phyloP scores from a whole-genome alignment of 2,329 filamentous ascomycete genomes.

The Neopestalotiopsis rosae region DNA sequence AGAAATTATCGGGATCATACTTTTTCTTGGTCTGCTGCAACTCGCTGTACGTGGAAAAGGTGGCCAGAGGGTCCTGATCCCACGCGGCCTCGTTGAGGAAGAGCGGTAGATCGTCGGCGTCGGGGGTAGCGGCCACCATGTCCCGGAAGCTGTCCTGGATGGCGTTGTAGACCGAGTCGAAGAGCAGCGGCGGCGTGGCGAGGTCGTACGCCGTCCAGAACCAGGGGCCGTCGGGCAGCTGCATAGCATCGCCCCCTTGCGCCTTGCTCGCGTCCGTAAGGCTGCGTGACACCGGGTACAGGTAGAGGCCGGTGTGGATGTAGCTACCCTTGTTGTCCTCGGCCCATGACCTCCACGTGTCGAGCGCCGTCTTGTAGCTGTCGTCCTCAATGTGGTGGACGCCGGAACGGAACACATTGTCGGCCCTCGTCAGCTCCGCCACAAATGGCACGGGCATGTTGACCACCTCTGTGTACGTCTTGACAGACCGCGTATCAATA shows the following conservation, averaged over 20 bases:
- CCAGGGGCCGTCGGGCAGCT: constrained; percentile 40
- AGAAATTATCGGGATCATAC: constrained; percentile 42
- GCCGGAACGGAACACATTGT: constrained; percentile 40
- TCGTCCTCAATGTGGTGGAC: constrained; percentile 34
- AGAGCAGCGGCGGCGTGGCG: constrained; percentile 30
- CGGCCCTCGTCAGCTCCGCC: constrained; percentile 34
- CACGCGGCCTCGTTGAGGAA: constrained; percentile 35
- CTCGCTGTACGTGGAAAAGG: constrained; percentile 37
- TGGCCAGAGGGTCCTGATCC: constrained; percentile 33
- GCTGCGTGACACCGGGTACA: constrained; percentile 35
- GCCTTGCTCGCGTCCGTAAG: constrained; percentile 38
- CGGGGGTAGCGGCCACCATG: constrained; percentile 34
- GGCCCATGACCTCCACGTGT: constrained; percentile 36
- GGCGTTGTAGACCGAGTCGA: constrained; percentile 29
- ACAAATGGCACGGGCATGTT: constrained; percentile 38
- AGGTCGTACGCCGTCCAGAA: constrained; percentile 38
- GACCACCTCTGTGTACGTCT: constrained; percentile 37
- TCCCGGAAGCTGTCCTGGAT: constrained; percentile 36
- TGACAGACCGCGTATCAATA: constrained; percentile 33
- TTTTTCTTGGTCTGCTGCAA: constrained; percentile 43
- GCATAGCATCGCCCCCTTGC: constrained; percentile 38
- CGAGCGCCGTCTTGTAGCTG: constrained; percentile 28
- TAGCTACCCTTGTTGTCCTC: constrained; percentile 37
- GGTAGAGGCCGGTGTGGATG: constrained; percentile 29
- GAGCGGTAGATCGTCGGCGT: constrained; percentile 32